phyloP scores from a whole-genome alignment of 2,329 filamentous ascomycete species.

The Aureobasidium mangrovei region DNA sequence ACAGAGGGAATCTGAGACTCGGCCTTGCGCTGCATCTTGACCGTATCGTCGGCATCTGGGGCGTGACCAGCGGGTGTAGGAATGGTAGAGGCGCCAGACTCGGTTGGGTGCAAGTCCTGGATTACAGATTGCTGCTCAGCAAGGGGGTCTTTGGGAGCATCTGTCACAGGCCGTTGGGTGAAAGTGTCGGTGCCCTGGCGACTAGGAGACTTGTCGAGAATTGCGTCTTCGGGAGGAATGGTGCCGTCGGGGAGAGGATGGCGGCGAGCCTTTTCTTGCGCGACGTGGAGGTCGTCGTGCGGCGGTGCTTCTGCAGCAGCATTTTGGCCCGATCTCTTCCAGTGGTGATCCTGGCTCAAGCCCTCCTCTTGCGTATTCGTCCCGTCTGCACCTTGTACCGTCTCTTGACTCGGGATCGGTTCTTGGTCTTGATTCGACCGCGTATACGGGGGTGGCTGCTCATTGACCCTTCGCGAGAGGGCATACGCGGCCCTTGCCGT shows the following conservation, averaged over 20 bases:
- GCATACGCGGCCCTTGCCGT: constrained; percentile 53
- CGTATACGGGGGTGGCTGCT: constrained; percentile 32
- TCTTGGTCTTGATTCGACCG: constrained; percentile 17
- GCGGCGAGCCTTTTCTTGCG: constrained; percentile 38
- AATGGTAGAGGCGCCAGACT: constrained; percentile 35
- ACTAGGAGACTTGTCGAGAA: constrained; percentile 20
- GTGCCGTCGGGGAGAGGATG: constrained; percentile 43
- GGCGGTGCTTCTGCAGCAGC: constrained; percentile 30
- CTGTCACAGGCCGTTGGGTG: constrained; percentile 24
- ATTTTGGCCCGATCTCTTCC: constrained; percentile 36
- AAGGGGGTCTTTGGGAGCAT: constrained; percentile 31
- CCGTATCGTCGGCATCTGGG: constrained; percentile 31
- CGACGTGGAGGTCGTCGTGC: constrained; percentile 32
- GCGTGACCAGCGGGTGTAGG: constrained; percentile 22
- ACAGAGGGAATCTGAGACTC: constrained; percentile 43
- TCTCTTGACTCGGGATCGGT: constrained; percentile 26
- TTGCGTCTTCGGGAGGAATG: constrained; percentile 34
- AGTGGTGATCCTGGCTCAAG: constrained; percentile 44
- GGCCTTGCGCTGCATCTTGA: constrained; percentile 38
- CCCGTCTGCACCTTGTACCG: constrained; percentile 20
- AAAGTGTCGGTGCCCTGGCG: constrained; percentile 28
- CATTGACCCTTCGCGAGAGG: constrained; percentile 50
- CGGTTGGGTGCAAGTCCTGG: constrained; percentile 29
- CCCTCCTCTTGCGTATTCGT: constrained; percentile 28
- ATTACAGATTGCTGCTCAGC: constrained; percentile 20